Evolutionary conservation across 164 flowering plant species (phyloP), one percentile per base, ranked within the genome.

Genomic region (Warburgia ugandensis): DNA sequence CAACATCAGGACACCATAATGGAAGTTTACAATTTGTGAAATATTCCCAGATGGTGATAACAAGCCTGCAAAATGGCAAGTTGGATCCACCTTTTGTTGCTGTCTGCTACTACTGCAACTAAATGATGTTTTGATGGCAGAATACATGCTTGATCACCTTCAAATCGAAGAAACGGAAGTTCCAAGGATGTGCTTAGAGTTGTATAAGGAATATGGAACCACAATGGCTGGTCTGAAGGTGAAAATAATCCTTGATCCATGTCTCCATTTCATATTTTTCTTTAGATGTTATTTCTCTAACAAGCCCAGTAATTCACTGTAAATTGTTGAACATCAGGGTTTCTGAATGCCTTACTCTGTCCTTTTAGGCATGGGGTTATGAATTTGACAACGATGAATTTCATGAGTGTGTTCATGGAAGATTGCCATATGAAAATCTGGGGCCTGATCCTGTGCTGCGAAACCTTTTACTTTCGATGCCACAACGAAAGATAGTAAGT

Each of bases 191-290:
- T 91, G 97, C 72, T 60, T 84, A 58, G 94, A 84, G 14, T 61
- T 91, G 58, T 91, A 91, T 79, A 73, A 54, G 58, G 94, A 85
- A 60, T 50, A 81, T 65, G 98, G 98, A 32, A 91, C 98, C 17
- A 91, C 98, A 29, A 91, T 91, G 98, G 98, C 98, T 21, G 96
- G 98, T 45, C 76, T 91, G 2, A 91, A 83, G 95, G 98, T 86
- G 26, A 16, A 42, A 12, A 3, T 20, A 4, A 4, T 42, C 11
- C 14, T 42, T 14, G 3, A 14, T 4, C 2, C 22, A 10, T 22
- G 29, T 21, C 26, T 3, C 2, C 8, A 8, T 19, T 14, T 44
- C 14, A 6, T 27, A 21, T 29, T 19, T 25, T 5, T 16, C 7
- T 13, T n/a, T n/a, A n/a, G n/a, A n/a, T n/a, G n/a, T n/a, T n/a